Base-by-base conservation (phyloP, 257 asterid genomes). In the Ophiorrhiza pumila region DNA sequence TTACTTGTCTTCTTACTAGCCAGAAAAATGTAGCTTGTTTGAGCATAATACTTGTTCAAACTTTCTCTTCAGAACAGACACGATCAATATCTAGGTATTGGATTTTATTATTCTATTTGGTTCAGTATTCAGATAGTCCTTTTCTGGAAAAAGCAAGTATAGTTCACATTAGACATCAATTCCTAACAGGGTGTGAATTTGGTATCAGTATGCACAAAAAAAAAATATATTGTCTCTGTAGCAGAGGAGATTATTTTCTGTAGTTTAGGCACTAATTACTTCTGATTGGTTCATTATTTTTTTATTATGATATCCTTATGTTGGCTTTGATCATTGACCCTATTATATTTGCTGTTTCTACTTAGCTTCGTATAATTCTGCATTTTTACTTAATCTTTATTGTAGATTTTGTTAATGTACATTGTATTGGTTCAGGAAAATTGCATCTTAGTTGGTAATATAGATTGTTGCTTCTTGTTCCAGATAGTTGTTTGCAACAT, bases 401-500 rank as follows among this genome's bases (percentile, higher is more conserved):
- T 25, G 4, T 45, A 25, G 11, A 34, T 23, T 12, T 52, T 25
- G 11, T 64, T 52, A 53, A 37, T 52, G 37, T 71, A 29, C 27
- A 52, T 34, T 68, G 58, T 47, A 12, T 35, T 29, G 32, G 37
- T 63, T 34, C 31, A 58, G 25, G 27, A 4, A 20, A 55, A 18
- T 29, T 37, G 6, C 23, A 25, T 31, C 29, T 45, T 22, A 35
- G 45, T 31, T 70, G 22, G 4, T 64, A 52, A 78, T 78, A 69
- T 63, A 13, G 39, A 69, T 55, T 27, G 12, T 71, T 67, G 68
- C 67, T 73, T 58, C 60, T 49, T 69, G 37, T 65, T 71, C 68
- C 87, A 94, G 99, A 84, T 92, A 69, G 93, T 81, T 73, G 74
- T 92, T 78, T 83, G 88, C 81, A 92, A 95, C 82, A 96, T 95